phyloP scores from a whole-genome alignment of 179 eudicot species.

The Sideroxylon spinosum region DNA sequence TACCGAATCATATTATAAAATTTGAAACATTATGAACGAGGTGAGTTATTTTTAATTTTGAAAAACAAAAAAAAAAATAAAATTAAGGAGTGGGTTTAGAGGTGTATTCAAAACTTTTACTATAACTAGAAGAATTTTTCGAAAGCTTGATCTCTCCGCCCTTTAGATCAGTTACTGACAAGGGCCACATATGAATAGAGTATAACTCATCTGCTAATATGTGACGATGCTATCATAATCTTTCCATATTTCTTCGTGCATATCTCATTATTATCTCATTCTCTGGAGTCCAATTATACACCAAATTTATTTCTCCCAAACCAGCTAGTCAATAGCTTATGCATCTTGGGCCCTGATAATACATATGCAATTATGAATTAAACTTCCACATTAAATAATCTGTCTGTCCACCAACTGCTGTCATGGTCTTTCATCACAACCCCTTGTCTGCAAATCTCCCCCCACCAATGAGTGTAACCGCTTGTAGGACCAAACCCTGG shows the following conservation, averaged over 20 bases:
- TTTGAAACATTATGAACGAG: too few species aligned
- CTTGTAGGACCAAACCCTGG: neutral
- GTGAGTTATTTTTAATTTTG: too few species aligned
- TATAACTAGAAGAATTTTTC: too few species aligned
- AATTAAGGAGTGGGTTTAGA: too few species aligned
- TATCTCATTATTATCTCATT: neutral
- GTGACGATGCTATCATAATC: too few species aligned
- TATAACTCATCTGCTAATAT: too few species aligned
- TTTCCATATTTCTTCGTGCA: neutral
- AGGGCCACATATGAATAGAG: too few species aligned
- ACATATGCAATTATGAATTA: neutral
- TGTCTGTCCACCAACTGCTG: conserved; percentile 12
- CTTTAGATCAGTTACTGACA: too few species aligned
- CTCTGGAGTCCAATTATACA: neutral
- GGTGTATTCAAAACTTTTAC: too few species aligned
- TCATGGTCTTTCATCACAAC: conserved; percentile 3
- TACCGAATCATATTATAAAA: too few species aligned
- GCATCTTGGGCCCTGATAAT: neutral
- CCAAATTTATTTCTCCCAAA: neutral
- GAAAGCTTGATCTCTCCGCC: too few species aligned
- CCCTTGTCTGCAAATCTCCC: conserved; percentile 2
- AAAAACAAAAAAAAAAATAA: too few species aligned
- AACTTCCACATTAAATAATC: neutral
- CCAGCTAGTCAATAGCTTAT: neutral
- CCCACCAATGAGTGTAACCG: neutral